Evolutionary conservation across 1,139 yeast species (phyloP).

Genomic region (Wickerhamiella infanticola): DNA sequence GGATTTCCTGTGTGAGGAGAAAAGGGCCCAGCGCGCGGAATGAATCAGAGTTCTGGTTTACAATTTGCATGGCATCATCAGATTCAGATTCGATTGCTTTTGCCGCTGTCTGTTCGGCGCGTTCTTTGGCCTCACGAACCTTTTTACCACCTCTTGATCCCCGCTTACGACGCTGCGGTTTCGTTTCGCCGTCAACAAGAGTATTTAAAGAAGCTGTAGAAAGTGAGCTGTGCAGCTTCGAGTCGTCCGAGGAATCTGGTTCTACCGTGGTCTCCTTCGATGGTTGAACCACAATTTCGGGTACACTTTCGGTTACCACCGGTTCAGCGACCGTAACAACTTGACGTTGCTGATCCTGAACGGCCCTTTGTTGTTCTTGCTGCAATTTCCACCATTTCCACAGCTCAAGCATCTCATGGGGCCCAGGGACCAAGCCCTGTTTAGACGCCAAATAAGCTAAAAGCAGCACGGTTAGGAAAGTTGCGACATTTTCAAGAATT

Average conservation of each 20-base stretch:
- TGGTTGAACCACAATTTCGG: neutral
- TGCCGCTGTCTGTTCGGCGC: conserved; percentile 1
- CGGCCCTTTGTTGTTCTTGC: neutral
- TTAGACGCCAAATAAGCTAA: conserved; percentile 26
- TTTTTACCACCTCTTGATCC: conserved; percentile 78
- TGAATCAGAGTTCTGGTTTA: neutral
- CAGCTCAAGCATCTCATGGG: conserved; percentile 13
- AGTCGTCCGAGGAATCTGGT: neutral
- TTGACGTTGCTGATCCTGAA: neutral
- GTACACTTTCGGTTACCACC: neutral
- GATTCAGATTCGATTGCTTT: neutral
- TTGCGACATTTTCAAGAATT: conserved; percentile 36
- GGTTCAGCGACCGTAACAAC: neutral
- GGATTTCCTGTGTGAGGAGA: conserved; percentile 48
- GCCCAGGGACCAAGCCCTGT: conserved; percentile 29
- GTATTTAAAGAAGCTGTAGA: neutral
- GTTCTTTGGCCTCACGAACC: conserved; percentile 22
- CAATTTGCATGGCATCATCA: neutral
- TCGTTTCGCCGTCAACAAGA: neutral
- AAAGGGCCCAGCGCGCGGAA: neutral
- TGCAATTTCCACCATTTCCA: conserved; percentile 5
- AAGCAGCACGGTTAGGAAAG: conserved; percentile 27
- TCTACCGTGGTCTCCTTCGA: neutral
- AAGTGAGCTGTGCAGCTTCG: neutral
- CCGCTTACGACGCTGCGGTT: conserved; percentile 38